Evolutionary conservation across 2,329 filamentous ascomycete genomes (phyloP).

Genomic region (Beauveria varroae): DNA sequence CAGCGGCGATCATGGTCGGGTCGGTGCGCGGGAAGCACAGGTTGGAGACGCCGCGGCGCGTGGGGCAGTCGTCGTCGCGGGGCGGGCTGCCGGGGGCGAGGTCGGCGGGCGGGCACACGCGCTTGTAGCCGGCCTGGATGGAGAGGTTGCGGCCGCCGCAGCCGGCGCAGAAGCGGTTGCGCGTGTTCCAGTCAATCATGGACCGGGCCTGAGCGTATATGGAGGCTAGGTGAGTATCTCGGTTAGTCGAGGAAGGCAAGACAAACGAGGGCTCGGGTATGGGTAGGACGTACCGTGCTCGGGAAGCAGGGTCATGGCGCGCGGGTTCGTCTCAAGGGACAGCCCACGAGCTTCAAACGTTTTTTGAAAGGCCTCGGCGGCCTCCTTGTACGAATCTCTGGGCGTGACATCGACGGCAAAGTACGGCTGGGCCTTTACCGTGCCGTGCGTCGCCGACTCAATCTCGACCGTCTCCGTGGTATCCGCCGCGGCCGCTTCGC

Average conservation of each 20-base stretch:
- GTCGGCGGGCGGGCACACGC: constrained; percentile 68
- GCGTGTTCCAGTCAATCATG: constrained; percentile 86
- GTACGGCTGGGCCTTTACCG: constrained; percentile 72
- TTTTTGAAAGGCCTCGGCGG: constrained; percentile 43
- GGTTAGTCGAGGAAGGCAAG: not conserved
- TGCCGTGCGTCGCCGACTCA: constrained; percentile 42
- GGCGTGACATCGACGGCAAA: constrained; percentile 89
- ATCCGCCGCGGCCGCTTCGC: constrained; percentile 32
- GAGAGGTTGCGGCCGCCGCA: constrained; percentile 80
- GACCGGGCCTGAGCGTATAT: constrained; percentile 86
- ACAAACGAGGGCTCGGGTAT: not conserved
- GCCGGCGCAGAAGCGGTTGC: constrained; percentile 85
- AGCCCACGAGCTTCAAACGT: constrained; percentile 46
- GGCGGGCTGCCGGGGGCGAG: constrained; percentile 37
- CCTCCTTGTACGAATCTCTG: constrained; percentile 52
- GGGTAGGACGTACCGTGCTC: constrained; percentile 5
- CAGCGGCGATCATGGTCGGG: constrained; percentile 90
- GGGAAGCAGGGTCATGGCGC: constrained; percentile 46
- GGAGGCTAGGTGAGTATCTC: constrained; percentile 52
- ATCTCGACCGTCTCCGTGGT: constrained; percentile 21
- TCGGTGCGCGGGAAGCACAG: constrained; percentile 88
- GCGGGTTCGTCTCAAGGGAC: constrained; percentile 59
- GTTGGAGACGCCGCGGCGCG: constrained; percentile 81
- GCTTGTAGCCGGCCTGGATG: constrained; percentile 72
- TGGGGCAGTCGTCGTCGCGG: constrained; percentile 63